These are phyloP conservation scores for Magnaporthiopsis rhizophila DNA, from an alignment of 2,329 filamentous ascomycete species.

Conservation along the genomic window DNA sequence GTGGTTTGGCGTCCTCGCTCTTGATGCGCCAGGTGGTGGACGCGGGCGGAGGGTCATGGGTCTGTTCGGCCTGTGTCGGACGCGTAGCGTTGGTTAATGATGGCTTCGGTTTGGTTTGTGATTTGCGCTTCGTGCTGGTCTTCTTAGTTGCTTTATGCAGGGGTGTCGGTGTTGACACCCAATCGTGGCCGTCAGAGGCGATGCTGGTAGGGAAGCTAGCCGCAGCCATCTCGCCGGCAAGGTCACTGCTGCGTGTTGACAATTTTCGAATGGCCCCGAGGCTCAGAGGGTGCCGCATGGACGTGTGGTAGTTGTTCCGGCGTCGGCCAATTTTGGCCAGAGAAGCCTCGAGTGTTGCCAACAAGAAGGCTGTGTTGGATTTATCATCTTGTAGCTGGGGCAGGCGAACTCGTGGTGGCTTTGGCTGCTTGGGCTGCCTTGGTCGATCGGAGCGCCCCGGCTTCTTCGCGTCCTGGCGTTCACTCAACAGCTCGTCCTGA, in stretches of 20 bases:
- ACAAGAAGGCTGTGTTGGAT: constrained; percentile 35
- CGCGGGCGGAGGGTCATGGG: not conserved
- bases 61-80: not conserved
- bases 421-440: constrained; percentile 20
- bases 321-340: constrained; percentile 25
- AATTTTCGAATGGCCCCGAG: not conserved
- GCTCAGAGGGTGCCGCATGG: constrained; percentile 10
- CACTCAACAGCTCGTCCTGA: not conserved
- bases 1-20: not conserved
- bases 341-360: constrained; percentile 32
- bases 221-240: not conserved
- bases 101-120: not conserved
- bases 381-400: constrained; percentile 38
- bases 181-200: too few species aligned
- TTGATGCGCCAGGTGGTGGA: not conserved
- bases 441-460: constrained; percentile 7
- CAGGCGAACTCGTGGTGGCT: constrained; percentile 18
- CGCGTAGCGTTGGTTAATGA: too few species aligned
- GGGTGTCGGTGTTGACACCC: not conserved
- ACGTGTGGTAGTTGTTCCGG: constrained; percentile 13
- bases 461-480: constrained; percentile 2
- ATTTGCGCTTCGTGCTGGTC: not conserved
- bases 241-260: not conserved
- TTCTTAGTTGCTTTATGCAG: not conserved
- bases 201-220: not conserved